phyloP scores from a whole-genome alignment of 1,284 basidiomycete genomes.

The Microbotryomycetes sp. region DNA sequence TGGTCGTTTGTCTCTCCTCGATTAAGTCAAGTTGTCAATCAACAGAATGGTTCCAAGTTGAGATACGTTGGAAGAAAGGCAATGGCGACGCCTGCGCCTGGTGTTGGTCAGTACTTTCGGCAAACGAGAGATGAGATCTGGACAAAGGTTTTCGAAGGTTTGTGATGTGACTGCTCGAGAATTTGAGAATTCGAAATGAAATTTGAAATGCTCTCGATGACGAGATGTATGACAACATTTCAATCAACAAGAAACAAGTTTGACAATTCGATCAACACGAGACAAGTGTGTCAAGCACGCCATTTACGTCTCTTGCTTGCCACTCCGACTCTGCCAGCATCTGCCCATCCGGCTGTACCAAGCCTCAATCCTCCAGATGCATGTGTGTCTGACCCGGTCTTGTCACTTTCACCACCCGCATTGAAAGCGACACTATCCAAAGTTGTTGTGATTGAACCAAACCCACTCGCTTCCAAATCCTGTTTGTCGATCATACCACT shows the following conservation, averaged over 20 bases:
- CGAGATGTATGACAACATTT: no score
- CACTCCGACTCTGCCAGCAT: slow-evolving; percentile 11
- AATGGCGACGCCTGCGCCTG: slow-evolving; percentile 69
- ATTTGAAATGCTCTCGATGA: no score
- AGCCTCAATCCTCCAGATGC: not conserved
- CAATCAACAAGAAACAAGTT: no score
- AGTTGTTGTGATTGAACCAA: not conserved
- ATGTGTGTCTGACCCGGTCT: slow-evolving; percentile 2
- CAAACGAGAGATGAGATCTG: slow-evolving; percentile 59
- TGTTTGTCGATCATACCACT: not conserved
- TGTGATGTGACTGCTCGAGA: slow-evolving; percentile 42
- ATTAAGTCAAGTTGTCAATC: slow-evolving; percentile 51
- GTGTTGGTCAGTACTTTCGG: slow-evolving; percentile 62
- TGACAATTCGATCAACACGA: no score
- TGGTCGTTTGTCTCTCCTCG: slow-evolving; percentile 61
- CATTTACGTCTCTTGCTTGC: slow-evolving; percentile 17
- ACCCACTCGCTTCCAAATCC: not conserved
- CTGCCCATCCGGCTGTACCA: not conserved
- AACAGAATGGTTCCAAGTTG: slow-evolving; percentile 40
- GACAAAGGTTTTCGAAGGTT: slow-evolving; percentile 48
- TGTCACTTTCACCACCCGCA: slow-evolving; percentile 1
- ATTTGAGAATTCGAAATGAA: no score
- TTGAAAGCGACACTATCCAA: not conserved
- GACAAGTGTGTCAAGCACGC: slow-evolving; percentile 13
- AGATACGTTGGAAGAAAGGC: slow-evolving; percentile 61